Conservation (phyloP, 495 filamentous ascomycete genomes). For the Penicillium tannophilum region DNA sequence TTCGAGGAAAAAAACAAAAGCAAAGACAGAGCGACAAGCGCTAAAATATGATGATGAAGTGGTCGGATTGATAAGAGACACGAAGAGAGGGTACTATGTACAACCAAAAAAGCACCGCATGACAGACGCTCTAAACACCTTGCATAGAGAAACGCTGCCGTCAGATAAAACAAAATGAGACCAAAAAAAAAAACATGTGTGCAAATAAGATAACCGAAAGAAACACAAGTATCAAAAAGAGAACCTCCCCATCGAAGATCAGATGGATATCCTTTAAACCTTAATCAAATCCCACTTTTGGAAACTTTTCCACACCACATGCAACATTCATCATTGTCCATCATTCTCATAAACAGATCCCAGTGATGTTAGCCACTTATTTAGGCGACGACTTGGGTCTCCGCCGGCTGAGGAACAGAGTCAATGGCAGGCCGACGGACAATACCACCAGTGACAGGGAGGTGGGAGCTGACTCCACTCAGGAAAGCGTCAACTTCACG, state of each 20-base stretch:
- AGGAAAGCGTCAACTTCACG: constrained; percentile 94
- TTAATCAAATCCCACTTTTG: constrained; percentile 2
- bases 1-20: neutral
- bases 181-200: constrained; percentile 4
- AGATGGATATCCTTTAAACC: constrained; percentile 4
- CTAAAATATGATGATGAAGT: neutral
- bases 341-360: constrained; percentile 17
- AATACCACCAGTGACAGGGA: constrained; percentile 95
- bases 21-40: too few species aligned
- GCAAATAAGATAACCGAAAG: constrained; percentile 10
- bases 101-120: constrained; percentile 24
- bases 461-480: constrained; percentile 68
- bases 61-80: constrained; percentile 3
- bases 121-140: constrained; percentile 39
- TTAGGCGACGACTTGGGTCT: constrained; percentile 35
- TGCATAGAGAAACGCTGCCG: constrained; percentile 30
- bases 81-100: constrained; percentile 26
- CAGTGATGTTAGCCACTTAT: neutral
- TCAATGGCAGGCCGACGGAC: constrained; percentile 73
- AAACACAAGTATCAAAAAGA: constrained; percentile 11
- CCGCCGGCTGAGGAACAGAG: constrained; percentile 38
- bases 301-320: constrained; percentile 10
- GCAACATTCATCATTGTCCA: constrained; percentile 11
- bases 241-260: neutral
- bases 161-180: constrained; percentile 10